Evolutionary conservation across 2,329 filamentous ascomycete genomes (phyloP).

Genomic region (Aspergillus niger): DNA sequence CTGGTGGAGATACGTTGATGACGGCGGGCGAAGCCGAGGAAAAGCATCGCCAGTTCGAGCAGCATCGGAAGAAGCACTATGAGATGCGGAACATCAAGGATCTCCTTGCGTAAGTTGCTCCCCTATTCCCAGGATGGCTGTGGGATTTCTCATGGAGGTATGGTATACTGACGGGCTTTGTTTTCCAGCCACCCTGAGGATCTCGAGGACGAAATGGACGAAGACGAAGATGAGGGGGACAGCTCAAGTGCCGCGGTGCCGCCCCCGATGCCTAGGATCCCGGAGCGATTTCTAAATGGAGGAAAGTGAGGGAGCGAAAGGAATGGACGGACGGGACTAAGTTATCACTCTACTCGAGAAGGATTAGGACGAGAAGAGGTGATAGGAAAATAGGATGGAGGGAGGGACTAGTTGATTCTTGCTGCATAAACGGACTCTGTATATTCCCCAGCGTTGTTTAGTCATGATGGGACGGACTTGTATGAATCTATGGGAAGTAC

Average conservation of each 20-base stretch:
- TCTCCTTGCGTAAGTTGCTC: slow-evolving; percentile 68
- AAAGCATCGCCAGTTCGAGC: slow-evolving; percentile 90
- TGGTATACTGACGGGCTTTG: slow-evolving; percentile 11
- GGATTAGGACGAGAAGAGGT: slow-evolving; percentile 2
- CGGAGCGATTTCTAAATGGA: slow-evolving; percentile 31
- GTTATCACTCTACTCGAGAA: neutral
- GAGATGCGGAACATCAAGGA: slow-evolving; percentile 96
- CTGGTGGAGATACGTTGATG: slow-evolving; percentile 52
- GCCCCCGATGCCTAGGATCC: slow-evolving; percentile 38
- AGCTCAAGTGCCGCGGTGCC: slow-evolving; percentile 24
- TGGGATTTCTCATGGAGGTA: neutral
- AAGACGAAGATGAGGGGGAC: slow-evolving; percentile 58
- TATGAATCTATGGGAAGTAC: slow-evolving; percentile 6
- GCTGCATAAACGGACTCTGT: slow-evolving; percentile 12
- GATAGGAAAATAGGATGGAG: neutral
- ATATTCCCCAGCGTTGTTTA: slow-evolving; percentile 28
- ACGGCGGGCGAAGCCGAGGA: slow-evolving; percentile 73
- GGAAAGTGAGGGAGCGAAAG: slow-evolving; percentile 18
- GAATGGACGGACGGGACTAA: neutral
- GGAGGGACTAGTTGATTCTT: neutral
- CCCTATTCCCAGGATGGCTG: neutral
- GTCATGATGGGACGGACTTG: slow-evolving; percentile 3
- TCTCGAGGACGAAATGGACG: slow-evolving; percentile 58
- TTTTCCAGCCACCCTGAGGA: slow-evolving; percentile 61
- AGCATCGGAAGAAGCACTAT: slow-evolving; percentile 93